Evolutionary conservation across 495 filamentous ascomycete genomes (phyloP).

Genomic region (Cladorrhinum samala): DNA sequence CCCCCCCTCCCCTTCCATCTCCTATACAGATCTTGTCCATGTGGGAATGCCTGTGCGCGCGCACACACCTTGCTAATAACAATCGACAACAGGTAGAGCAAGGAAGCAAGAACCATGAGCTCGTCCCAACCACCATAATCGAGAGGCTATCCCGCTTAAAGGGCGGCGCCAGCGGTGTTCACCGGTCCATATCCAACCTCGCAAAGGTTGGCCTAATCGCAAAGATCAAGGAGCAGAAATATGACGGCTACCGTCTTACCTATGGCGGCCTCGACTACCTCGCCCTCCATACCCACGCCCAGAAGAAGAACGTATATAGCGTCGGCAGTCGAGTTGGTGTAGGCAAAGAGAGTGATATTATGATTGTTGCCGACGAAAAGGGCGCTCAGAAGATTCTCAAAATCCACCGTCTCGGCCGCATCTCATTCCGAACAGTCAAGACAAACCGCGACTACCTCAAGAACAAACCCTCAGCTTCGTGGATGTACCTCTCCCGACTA

Average conservation of each 20-base stretch:
- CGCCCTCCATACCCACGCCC: conserved; percentile 80
- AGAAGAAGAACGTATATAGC: conserved; percentile 71
- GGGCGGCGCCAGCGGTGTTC: conserved; percentile 71
- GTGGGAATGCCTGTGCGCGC: too few species aligned
- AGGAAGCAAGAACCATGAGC: conserved; percentile 92
- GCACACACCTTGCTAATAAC: conserved; percentile 7
- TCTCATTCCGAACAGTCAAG: conserved; percentile 95
- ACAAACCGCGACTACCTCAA: conserved; percentile 92
- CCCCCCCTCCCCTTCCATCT: conserved; percentile 20
- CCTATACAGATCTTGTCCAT: too few species aligned
- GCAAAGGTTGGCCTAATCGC: conserved; percentile 92
- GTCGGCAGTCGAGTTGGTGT: conserved; percentile 94
- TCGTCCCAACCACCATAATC: conserved; percentile 88
- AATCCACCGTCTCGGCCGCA: conserved; percentile 86
- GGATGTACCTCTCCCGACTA: conserved; percentile 96
- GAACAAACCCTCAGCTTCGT: conserved; percentile 64
- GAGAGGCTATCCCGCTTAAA: conserved; percentile 73
- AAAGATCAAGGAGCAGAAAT: conserved; percentile 89
- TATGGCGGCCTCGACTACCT: conserved; percentile 98
- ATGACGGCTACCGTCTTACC: conserved; percentile 95
- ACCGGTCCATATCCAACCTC: conserved; percentile 77
- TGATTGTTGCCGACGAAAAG: conserved; percentile 70
- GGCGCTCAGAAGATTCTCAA: conserved; percentile 71
- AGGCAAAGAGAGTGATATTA: conserved; percentile 96
- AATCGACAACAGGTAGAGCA: conserved; percentile 64